Percentiles rank a stretch among this genome's conserved stretches.
Evolutionary conservation across 75 land plant species (phyloP).

Genomic region (Cunninghamia lanceolata): DNA sequence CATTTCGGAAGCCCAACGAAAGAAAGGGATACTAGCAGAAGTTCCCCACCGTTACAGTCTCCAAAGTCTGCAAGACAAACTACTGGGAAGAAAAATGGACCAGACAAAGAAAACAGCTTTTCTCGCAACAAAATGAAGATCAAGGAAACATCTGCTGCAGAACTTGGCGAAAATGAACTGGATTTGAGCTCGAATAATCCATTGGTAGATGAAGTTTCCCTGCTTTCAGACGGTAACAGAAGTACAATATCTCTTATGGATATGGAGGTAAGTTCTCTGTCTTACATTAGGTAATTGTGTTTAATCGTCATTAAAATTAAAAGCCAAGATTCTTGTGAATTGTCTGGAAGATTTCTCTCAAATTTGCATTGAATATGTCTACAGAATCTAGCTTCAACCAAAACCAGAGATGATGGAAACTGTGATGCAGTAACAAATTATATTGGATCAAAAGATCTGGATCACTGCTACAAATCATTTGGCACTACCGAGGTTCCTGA

Average conservation of each 20-base stretch:
- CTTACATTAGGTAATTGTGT: not conserved
- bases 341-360: not conserved
- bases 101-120: slow-evolving; percentile 1
- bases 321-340: not conserved
- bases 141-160: slow-evolving; percentile 3
- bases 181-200: slow-evolving; percentile 19
- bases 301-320: not conserved
- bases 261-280: slow-evolving; percentile 29
- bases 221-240: slow-evolving; percentile 32
- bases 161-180: slow-evolving; percentile 1
- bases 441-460: not conserved
- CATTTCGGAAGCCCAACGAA: slow-evolving; percentile 20
- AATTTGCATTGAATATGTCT: not conserved
- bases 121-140: not conserved
- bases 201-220: slow-evolving; percentile 40
- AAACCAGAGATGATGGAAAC: not conserved
- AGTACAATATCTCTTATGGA: slow-evolving; percentile 33
- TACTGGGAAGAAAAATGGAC: slow-evolving; percentile 20
- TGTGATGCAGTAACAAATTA: slow-evolving; percentile 6
- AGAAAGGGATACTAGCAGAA: slow-evolving; percentile 13
- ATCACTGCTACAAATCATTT: not conserved
- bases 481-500: slow-evolving; percentile 8
- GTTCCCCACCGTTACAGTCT: slow-evolving; percentile 27
- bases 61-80: slow-evolving; percentile 15
- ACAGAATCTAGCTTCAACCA: not conserved